phyloP scores from a whole-genome alignment of 306 rosid genomes.

The Herpetospermum pedunculosum region DNA sequence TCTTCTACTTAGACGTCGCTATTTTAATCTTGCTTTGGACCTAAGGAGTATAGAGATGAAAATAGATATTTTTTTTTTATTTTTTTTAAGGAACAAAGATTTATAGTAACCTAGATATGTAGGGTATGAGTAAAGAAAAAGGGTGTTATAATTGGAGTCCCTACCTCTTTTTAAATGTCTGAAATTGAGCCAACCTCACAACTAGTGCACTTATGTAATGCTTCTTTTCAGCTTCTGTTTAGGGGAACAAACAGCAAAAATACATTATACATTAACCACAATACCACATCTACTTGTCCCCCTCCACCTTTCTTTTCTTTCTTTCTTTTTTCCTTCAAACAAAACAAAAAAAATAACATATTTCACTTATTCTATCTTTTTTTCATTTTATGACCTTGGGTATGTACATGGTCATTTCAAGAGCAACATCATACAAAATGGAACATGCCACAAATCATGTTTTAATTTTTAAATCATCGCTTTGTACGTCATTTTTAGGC shows the following conservation, averaged over 20 bases:
- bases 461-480: not conserved
- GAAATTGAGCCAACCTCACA: not conserved
- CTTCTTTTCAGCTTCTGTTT: not conserved
- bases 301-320: not conserved
- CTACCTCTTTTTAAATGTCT: not conserved
- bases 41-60: no score
- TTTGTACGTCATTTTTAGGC: not conserved
- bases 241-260: not conserved
- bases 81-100: no score
- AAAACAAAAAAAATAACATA: no score
- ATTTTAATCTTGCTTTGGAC: no score
- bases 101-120: not conserved
- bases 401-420: not conserved
- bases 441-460: not conserved
- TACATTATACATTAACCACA: not conserved
- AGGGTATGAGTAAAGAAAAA: not conserved
- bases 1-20: no score
- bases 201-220: not conserved
- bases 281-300: not conserved
- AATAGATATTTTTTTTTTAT: no score
- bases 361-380: not conserved
- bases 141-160: not conserved
- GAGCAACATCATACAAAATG: not conserved
- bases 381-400: not conserved
- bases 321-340: no score